These are phyloP conservation scores for Anisodus acutangulus DNA, from an alignment of 257 asterid genomes.

Conservation along the genomic window DNA sequence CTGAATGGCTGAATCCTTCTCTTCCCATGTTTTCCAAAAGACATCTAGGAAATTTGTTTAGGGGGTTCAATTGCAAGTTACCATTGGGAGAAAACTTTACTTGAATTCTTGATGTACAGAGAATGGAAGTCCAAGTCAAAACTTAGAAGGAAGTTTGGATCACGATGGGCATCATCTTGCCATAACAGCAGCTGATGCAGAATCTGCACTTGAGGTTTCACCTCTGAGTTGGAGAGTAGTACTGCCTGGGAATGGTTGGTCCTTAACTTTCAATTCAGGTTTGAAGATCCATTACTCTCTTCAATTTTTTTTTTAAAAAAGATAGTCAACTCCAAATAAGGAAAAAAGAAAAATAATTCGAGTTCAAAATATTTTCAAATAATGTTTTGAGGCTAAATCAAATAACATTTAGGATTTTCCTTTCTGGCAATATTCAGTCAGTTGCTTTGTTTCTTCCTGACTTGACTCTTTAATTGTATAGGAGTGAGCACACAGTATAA, in stretches of 20 bases:
- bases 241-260: constrained; percentile 66
- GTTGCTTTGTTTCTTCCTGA: not conserved
- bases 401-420: not conserved
- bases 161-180: constrained; percentile 87
- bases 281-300: not conserved
- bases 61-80: not conserved
- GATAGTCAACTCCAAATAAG: not conserved
- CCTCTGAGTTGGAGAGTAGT: constrained; percentile 93
- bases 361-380: not conserved
- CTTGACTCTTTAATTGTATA: not conserved
- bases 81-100: not conserved
- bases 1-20: not conserved
- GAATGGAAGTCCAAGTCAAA: constrained; percentile 66
- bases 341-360: not conserved
- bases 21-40: not conserved
- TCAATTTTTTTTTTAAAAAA: not conserved
- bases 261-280: not conserved
- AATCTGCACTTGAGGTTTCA: constrained; percentile 69
- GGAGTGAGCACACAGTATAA: not conserved
- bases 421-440: not conserved
- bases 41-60: not conserved
- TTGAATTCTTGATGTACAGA: constrained; percentile 47
- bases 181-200: constrained; percentile 76
- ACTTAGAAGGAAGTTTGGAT: constrained; percentile 70
- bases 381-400: not conserved